Percentiles rank a stretch among this genome's conserved stretches.
These are phyloP conservation scores for Geranium incanum DNA, from an alignment of 441 rosid species.

Conservation along the genomic window DNA sequence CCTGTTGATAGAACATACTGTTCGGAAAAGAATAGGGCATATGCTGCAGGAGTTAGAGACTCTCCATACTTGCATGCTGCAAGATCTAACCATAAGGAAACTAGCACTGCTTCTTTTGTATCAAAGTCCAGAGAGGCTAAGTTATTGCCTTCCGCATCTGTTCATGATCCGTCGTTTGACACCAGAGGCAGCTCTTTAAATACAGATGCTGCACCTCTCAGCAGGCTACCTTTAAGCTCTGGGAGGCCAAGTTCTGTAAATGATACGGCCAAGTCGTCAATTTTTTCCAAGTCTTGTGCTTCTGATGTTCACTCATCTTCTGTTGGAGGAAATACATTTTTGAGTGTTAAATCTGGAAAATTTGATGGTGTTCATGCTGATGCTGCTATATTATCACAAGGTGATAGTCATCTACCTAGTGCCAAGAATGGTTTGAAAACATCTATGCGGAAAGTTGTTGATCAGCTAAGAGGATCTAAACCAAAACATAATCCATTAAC, in stretches of 20 bases:
- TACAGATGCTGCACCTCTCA: conserved; percentile 20
- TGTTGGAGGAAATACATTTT: conserved; percentile 25
- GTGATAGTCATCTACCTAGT: conserved; percentile 27
- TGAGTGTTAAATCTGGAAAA: conserved; percentile 35
- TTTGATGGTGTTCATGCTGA: conserved; percentile 28
- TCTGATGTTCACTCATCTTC: conserved; percentile 29
- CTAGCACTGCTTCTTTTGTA: conserved; percentile 16
- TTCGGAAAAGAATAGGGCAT: conserved; percentile 11
- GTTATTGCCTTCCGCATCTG: conserved; percentile 23
- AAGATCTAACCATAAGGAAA: conserved; percentile 21
- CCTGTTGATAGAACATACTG: conserved; percentile 19
- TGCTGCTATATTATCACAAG: conserved; percentile 25
- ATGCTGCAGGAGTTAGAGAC: conserved; percentile 3
- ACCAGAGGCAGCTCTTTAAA: conserved; percentile 14
- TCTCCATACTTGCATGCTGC: conserved; percentile 25
- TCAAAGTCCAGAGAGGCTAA: conserved; percentile 24
- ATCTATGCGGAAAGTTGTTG: conserved; percentile 59
- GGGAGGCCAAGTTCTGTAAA: conserved; percentile 29
- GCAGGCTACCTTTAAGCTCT: conserved; percentile 20
- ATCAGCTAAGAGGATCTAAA: conserved; percentile 63
- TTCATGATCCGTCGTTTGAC: conserved; percentile 12
- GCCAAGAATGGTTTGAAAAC: conserved; percentile 51
- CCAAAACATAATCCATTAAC: conserved; percentile 22
- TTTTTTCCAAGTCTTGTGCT: conserved; percentile 18
- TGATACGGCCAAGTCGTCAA: conserved; percentile 13